Evolutionary conservation across 768 basidiomycete genomes (phyloP).

Genomic region (Lactarius trivialis): DNA sequence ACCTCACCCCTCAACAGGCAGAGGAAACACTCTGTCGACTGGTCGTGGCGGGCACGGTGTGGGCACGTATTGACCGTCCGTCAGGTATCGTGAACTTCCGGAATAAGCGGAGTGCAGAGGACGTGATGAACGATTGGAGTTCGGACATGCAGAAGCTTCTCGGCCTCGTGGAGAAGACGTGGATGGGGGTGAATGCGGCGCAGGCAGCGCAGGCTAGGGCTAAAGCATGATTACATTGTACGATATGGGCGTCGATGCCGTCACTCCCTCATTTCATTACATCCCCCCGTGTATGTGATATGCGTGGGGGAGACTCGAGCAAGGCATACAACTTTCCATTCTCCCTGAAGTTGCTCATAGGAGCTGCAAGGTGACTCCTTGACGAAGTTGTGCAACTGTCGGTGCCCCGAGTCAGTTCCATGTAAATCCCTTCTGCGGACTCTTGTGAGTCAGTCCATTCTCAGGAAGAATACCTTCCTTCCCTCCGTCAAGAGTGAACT

Average conservation of each 20-base stretch:
- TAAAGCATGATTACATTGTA: slow-evolving; percentile 32
- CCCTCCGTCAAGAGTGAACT: no score
- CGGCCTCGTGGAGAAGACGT: slow-evolving; percentile 93
- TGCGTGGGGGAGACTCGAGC: not conserved
- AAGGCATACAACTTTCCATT: not conserved
- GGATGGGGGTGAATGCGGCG: slow-evolving; percentile 93
- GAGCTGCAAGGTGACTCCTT: no score
- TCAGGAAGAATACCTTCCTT: no score
- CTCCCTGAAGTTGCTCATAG: not conserved
- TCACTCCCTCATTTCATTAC: not conserved
- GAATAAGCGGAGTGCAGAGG: slow-evolving; percentile 75
- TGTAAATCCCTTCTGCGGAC: no score
- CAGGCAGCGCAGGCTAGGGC: slow-evolving; percentile 72
- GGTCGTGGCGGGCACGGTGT: slow-evolving; percentile 87
- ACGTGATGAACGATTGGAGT: slow-evolving; percentile 98
- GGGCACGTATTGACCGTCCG: slow-evolving; percentile 91
- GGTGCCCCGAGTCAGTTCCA: no score
- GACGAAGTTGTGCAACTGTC: no score
- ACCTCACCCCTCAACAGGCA: slow-evolving; percentile 73
- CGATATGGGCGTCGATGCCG: not conserved
- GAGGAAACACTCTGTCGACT: slow-evolving; percentile 85
- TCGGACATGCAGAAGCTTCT: slow-evolving; percentile 92
- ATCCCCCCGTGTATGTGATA: not conserved
- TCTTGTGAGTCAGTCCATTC: no score
- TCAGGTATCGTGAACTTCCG: slow-evolving; percentile 85